Evolutionary conservation across 2,329 filamentous ascomycete species (phyloP), one percentile per base, ranked within the genome.

Genomic region (Fusarium aywerte): DNA sequence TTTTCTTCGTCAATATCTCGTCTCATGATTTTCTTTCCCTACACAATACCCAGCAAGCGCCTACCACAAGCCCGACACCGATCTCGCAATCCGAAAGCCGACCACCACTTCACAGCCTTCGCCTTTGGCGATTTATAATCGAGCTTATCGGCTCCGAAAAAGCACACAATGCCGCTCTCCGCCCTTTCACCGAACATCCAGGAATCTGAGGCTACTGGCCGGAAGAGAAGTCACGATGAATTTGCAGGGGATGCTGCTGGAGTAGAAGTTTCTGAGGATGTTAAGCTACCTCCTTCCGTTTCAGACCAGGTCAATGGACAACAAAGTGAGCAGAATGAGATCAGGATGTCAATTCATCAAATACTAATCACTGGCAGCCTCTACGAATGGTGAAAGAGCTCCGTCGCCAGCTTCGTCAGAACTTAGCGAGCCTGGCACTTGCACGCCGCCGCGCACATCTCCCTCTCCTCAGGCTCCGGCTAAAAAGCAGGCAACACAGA

Each of bases 171-270:
- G 84, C 80, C 84, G 72, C 76, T 86, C 25, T 75, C 80, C 42
- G 77, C 80, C 52, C 77, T 84, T 72, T 82, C 83, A 18, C 75
- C 79, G 13, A 85, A 86, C 62, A 78, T 84, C 29, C 79, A 81
- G 72, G 81, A 83, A 70, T 74, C 78, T 23, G 81, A 84, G 49
- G 68, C 74, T 20, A 75, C 75, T 27, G 75, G 76, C 45, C 78
- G 80, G 50, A 86, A 86, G 73, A 76, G 83, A 59, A 80, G 76
- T 39, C 82, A 84, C 65, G 78, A 82, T 38, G 81, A 84, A 31
- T 85, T 79, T 61, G 68, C 79, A 4, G 77, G 74, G 11, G 75
- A 80, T 23, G 62, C 75, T 21, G 51, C 73, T n/a, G 73, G 74
- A 51, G 47, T 63, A 23, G 73, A 77, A 20, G 49, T 51, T 4